These are phyloP conservation scores for Parastagonospora avenae DNA, from an alignment of 2,329 filamentous ascomycete species.

Conservation along the genomic window DNA sequence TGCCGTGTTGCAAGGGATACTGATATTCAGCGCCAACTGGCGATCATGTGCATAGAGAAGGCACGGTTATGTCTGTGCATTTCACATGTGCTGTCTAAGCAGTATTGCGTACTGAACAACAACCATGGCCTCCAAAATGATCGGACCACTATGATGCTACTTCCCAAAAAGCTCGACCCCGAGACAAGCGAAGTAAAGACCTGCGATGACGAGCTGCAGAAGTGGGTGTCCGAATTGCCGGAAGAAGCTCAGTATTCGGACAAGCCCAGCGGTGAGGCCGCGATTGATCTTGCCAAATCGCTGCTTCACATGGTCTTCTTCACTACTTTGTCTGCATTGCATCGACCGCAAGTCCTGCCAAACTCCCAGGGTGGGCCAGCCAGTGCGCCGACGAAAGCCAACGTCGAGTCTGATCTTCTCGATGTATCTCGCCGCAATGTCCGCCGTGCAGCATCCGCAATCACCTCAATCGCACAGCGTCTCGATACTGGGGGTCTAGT, in stretches of 20 bases:
- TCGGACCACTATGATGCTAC: conserved; percentile 81
- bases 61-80: conserved; percentile 88
- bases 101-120: conserved; percentile 89
- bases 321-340: conserved; percentile 87
- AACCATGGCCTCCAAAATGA: conserved; percentile 74
- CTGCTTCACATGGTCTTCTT: conserved; percentile 93
- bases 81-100: conserved; percentile 84
- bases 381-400: conserved; percentile 48
- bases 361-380: conserved; percentile 63
- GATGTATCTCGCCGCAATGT: conserved; percentile 84
- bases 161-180: conserved; percentile 85
- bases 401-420: conserved; percentile 67
- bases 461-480: conserved; percentile 81
- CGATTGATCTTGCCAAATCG: conserved; percentile 76
- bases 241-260: conserved; percentile 72
- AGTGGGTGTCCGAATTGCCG: conserved; percentile 77
- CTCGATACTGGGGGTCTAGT: conserved; percentile 76
- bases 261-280: conserved; percentile 59
- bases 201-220: conserved; percentile 78
- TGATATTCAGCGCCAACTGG: conserved; percentile 76
- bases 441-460: conserved; percentile 80
- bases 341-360: conserved; percentile 88
- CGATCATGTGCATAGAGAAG: conserved; percentile 89
- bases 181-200: conserved; percentile 77
- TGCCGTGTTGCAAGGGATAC: conserved; percentile 74